These are phyloP conservation scores for Kwoniella mangroviensis DNA, from an alignment of 768 basidiomycete species.

Conservation along the genomic window DNA sequence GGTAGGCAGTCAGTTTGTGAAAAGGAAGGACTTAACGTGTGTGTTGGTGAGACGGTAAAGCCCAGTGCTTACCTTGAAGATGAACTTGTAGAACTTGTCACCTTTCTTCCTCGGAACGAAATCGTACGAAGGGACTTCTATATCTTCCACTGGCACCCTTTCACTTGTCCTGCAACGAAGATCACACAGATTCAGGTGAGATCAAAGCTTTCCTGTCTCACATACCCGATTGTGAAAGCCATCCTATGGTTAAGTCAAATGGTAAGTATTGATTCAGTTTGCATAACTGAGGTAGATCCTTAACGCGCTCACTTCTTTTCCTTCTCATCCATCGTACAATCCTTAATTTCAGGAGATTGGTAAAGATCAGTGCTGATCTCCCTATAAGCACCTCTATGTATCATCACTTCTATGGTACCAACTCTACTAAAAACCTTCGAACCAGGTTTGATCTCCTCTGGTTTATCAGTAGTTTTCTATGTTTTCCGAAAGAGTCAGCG, in stretches of 20 bases:
- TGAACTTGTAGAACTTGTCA: background rate
- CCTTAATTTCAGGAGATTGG: background rate
- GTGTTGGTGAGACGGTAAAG: no score
- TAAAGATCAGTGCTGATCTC: background rate
- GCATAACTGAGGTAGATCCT: background rate
- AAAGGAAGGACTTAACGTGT: no score
- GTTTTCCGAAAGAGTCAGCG: background rate
- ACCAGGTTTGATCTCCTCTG: background rate
- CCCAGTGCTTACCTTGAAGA: background rate
- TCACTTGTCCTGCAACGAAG: background rate
- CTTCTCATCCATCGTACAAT: slow-evolving; percentile 1
- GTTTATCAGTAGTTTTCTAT: slow-evolving; percentile 3
- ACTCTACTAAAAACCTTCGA: background rate
- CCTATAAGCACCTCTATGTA: background rate
- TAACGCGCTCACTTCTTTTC: background rate
- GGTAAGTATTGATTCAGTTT: background rate
- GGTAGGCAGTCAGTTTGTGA: no score
- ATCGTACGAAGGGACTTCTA: background rate
- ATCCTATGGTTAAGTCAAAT: background rate
- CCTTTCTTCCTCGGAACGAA: background rate
- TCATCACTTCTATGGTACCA: background rate
- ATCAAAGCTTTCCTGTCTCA: background rate
- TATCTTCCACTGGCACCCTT: background rate
- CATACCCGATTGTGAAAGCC: background rate
- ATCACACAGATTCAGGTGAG: no score